These are phyloP conservation scores for Rhizophagus clarus DNA, from an alignment of 192 early-diverging fungal species.

Conservation along the genomic window DNA sequence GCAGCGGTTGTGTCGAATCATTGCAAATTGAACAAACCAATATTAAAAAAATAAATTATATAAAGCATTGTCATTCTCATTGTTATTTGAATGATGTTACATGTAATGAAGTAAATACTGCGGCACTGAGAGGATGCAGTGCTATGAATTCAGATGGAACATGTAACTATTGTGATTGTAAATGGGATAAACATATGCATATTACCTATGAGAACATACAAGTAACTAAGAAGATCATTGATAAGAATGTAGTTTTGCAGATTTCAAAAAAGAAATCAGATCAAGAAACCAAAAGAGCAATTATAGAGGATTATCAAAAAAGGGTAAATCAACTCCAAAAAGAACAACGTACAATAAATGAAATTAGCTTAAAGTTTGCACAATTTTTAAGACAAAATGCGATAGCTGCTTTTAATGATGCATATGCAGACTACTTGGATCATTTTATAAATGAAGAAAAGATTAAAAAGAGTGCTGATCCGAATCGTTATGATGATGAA, in stretches of 20 bases:
- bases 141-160: conserved; percentile 30
- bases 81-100: conserved; percentile 33
- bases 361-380: conserved; percentile 34
- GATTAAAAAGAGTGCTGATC: conserved; percentile 15
- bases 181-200: conserved; percentile 38
- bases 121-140: conserved; percentile 24
- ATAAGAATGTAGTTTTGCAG: conserved; percentile 21
- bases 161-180: conserved; percentile 35
- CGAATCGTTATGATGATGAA: conserved; percentile 21
- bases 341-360: conserved; percentile 34
- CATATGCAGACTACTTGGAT: conserved; percentile 35
- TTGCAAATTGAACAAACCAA: not conserved
- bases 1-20: conserved; percentile 2
- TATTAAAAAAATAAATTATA: conserved; percentile 34
- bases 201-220: conserved; percentile 26
- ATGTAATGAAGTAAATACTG: conserved; percentile 25
- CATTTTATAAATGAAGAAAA: conserved; percentile 34
- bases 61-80: conserved; percentile 33
- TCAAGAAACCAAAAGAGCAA: conserved; percentile 26
- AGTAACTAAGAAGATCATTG: conserved; percentile 31
- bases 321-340: conserved; percentile 20
- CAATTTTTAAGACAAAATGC: conserved; percentile 40
- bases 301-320: conserved; percentile 19
- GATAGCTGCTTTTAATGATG: conserved; percentile 31
- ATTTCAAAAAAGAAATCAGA: conserved; percentile 29